Evolutionary conservation across 1,284 basidiomycete genomes (phyloP).

Genomic region (Gymnopus androsaceus): DNA sequence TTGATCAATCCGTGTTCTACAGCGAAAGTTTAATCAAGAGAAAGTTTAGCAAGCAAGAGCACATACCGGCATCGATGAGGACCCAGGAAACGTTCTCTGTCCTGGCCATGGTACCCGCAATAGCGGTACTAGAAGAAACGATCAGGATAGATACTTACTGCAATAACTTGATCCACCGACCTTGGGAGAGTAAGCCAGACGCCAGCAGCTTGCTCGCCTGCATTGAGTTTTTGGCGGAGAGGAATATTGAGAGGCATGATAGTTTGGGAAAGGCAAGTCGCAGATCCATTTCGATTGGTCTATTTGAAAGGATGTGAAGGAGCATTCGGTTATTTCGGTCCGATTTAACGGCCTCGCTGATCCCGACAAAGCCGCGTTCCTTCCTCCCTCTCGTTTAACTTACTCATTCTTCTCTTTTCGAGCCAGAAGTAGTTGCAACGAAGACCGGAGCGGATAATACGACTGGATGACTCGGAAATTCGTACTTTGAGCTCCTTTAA

Average conservation of each 20-base stretch:
- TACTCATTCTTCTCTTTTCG: too few species aligned
- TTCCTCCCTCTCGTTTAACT: too few species aligned
- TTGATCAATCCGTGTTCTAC: constrained; percentile 30
- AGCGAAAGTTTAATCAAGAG: background rate
- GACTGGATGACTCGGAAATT: too few species aligned
- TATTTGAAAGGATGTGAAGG: too few species aligned
- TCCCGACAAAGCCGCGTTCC: too few species aligned
- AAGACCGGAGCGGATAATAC: too few species aligned
- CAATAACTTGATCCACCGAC: constrained; percentile 8
- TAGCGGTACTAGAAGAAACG: constrained; percentile 23
- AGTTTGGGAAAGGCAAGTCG: background rate
- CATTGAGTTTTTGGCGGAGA: constrained; percentile 23
- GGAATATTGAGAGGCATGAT: constrained; percentile 27
- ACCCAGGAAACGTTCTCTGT: constrained; percentile 28
- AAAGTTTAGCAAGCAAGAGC: background rate
- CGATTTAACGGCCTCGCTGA: too few species aligned
- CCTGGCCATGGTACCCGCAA: constrained; percentile 26
- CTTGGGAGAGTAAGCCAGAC: constrained; percentile 30
- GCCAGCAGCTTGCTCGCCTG: constrained; percentile 25
- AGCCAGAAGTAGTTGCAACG: too few species aligned
- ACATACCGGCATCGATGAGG: constrained; percentile 28
- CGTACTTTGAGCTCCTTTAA: too few species aligned
- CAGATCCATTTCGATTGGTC: background rate
- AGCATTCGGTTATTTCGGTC: too few species aligned
- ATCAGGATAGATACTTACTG: background rate